Percentiles rank a stretch among this genome's conserved stretches.
Conservation (phyloP, 495 filamentous ascomycete species). For the Daldinia vernicosa region DNA sequence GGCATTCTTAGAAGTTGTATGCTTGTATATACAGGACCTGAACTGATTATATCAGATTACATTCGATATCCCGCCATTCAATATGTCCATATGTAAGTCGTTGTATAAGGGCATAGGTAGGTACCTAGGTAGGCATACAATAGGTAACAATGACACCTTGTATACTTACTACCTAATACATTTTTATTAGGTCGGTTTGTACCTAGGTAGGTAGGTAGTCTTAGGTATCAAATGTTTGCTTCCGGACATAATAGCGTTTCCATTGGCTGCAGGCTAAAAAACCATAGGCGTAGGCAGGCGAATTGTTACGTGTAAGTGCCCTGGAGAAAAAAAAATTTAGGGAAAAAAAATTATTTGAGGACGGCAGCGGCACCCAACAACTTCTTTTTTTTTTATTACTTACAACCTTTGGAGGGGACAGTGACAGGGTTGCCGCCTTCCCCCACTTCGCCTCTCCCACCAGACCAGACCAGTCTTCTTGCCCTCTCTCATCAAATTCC, state of each 20-base stretch:
- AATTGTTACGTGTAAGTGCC: conserved; percentile 20
- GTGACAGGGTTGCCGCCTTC: conserved; percentile 40
- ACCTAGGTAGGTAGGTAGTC: too few relatives aligned
- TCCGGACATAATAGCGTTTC: background rate
- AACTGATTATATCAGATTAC: conserved; percentile 10
- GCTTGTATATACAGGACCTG: conserved; percentile 17
- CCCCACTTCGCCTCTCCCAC: conserved; percentile 46
- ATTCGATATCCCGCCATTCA: conserved; percentile 13
- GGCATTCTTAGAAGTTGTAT: conserved; percentile 6
- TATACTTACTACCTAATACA: background rate
- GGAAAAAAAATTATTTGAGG: conserved; percentile 39
- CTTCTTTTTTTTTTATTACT: conserved; percentile 29
- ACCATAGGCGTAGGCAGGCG: background rate
- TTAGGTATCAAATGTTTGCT: conserved; percentile 14
- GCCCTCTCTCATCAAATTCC: conserved; percentile 44
- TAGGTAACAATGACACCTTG: conserved; percentile 11
- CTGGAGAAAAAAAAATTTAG: conserved; percentile 17
- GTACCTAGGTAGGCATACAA: background rate
- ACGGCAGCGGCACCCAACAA: conserved; percentile 37
- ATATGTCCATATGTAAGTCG: conserved; percentile 6
- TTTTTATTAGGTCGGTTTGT: background rate
- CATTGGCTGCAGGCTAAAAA: conserved; percentile 2
- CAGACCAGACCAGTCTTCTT: conserved; percentile 40
- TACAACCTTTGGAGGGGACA: conserved; percentile 30
- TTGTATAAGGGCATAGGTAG: conserved; percentile 3